Evolutionary conservation across 495 filamentous ascomycete species (phyloP), one percentile per base, ranked within the genome.

Genomic region (Xylaria longipes): DNA sequence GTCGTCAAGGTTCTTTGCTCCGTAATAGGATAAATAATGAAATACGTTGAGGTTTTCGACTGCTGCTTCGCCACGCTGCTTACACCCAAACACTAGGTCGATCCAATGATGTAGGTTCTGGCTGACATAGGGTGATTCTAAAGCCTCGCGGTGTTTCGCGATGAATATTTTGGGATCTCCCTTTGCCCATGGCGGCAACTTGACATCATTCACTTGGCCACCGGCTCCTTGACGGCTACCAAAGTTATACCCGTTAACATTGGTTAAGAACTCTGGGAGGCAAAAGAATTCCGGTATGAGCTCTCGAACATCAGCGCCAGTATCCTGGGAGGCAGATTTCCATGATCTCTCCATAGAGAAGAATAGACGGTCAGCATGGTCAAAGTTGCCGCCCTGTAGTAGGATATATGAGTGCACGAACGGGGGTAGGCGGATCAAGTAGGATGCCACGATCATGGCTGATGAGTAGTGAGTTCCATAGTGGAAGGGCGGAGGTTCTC

Each of bases 391-490:
- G 29, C 97, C 96, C 79, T 99, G 96, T 9, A 98, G 87, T n/a
- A 98, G 85, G n/a, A 98, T 87, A 77, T 95, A 98, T 1, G 97
- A 97, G 75, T 97, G 92, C 65, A 97, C 94, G 79, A 98, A 99
- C 0, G 96, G 96, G 72, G 97, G 95, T 15, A 99, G 84, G 7
- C 96, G 91, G 73, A 98, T 98, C 54, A 99, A 87, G 76, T 97
- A 99, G 0, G 95, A 97, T 37, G 94, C 91, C 31, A 99, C 96
- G 65, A 97, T 98, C 96, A 98, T 99, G 25, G 96, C 97, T 6
- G 96, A 98, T 27, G 97, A 98, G 80, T 98, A 99, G 78, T 99
- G 96, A 7, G 96, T 99, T 50, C 96, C 96, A 77, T 98, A 98
- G 80, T 99, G 97, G 78, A 98, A 99, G 3, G 97, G 57, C 3